Evolutionary conservation across 805 yeast genomes (phyloP).

Genomic region (Myxozyma udenii): DNA sequence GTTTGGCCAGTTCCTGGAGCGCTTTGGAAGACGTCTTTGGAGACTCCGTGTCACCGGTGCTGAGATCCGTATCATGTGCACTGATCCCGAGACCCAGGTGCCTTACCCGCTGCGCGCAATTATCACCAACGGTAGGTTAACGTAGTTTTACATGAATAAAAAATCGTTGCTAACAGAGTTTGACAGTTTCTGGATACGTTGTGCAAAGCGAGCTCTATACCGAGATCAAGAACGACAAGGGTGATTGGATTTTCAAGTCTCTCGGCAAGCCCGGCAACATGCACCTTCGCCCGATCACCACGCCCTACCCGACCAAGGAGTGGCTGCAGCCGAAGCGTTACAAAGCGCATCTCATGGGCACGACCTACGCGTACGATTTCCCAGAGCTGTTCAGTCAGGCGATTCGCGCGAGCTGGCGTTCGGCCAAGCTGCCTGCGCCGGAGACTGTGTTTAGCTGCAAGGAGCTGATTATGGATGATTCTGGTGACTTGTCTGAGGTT

Average conservation of each 20-base stretch:
- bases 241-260: slow-evolving; percentile 97
- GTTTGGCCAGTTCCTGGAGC: slow-evolving; percentile 93
- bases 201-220: slow-evolving; percentile 92
- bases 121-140: slow-evolving; percentile 62
- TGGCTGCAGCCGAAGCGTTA: slow-evolving; percentile 98
- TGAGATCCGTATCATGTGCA: slow-evolving; percentile 92
- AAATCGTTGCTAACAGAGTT: not conserved
- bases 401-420: slow-evolving; percentile 76
- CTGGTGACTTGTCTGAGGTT: slow-evolving; percentile 77
- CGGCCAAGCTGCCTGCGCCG: slow-evolving; percentile 44
- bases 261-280: slow-evolving; percentile 89
- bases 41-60: slow-evolving; percentile 95
- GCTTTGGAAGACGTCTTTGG: slow-evolving; percentile 96
- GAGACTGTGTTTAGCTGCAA: slow-evolving; percentile 73
- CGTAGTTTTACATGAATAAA: not conserved
- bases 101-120: slow-evolving; percentile 96
- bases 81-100: slow-evolving; percentile 79
- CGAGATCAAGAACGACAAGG: slow-evolving; percentile 86
- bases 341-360: slow-evolving; percentile 97
- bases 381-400: slow-evolving; percentile 98
- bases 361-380: slow-evolving; percentile 97
- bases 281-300: slow-evolving; percentile 93
- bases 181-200: slow-evolving; percentile 83
- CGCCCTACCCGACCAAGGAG: slow-evolving; percentile 97
- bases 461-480: slow-evolving; percentile 83